phyloP scores from a whole-genome alignment of 345 rosid genomes.

The Ailanthus altissimus region DNA sequence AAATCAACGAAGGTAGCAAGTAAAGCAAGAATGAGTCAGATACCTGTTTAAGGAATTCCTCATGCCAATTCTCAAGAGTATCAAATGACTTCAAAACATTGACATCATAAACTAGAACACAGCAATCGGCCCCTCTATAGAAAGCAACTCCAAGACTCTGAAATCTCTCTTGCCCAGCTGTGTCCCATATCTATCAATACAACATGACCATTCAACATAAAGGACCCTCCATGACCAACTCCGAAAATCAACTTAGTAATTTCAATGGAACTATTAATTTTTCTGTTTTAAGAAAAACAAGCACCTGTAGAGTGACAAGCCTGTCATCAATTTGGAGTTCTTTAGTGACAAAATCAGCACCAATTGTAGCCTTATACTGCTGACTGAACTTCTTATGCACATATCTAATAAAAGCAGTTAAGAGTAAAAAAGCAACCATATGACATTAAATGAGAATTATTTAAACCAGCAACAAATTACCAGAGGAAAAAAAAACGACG shows the following conservation, averaged over 20 bases:
- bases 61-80: conserved; percentile 93
- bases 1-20: not conserved
- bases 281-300: not conserved
- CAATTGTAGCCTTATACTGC: conserved; percentile 97
- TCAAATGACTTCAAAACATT: conserved; percentile 88
- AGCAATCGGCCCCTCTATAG: conserved; percentile 97
- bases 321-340: conserved; percentile 91
- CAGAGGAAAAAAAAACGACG: not conserved
- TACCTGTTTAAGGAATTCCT: conserved; percentile 98
- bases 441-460: not conserved
- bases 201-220: conserved; percentile 9
- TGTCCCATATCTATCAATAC: conserved; percentile 85
- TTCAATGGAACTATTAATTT: too few species aligned
- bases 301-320: conserved; percentile 86
- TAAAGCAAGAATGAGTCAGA: not conserved
- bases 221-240: not conserved
- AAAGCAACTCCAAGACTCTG: conserved; percentile 98
- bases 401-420: conserved; percentile 44
- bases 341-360: conserved; percentile 98
- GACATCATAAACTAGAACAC: conserved; percentile 91
- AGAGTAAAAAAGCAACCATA: not conserved
- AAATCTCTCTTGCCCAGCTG: conserved; percentile 96
- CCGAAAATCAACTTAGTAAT: not conserved
- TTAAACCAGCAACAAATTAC: not conserved
- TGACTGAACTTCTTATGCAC: conserved; percentile 93